These are phyloP conservation scores for Candida xyloterini DNA, from an alignment of 805 yeast genomes.

Conservation along the genomic window DNA sequence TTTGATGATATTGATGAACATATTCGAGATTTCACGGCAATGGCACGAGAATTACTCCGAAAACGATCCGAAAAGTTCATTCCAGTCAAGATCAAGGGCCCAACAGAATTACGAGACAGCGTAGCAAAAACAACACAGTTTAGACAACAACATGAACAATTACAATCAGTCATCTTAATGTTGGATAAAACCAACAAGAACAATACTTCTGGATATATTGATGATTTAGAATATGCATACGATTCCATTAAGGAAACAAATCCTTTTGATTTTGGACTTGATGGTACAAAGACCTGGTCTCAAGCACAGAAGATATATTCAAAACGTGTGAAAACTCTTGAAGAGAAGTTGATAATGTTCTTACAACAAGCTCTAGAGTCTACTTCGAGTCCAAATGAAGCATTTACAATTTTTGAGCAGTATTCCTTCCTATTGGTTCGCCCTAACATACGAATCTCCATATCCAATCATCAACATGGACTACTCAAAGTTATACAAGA, in stretches of 20 bases:
- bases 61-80: conserved; percentile 70
- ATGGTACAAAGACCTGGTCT: conserved; percentile 41
- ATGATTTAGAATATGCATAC: conserved; percentile 41
- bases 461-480: conserved; percentile 56
- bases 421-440: conserved; percentile 49
- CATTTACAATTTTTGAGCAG: conserved; percentile 49
- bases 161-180: conserved; percentile 28
- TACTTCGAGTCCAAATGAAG: conserved; percentile 43
- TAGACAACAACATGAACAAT: conserved; percentile 51
- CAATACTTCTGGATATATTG: conserved; percentile 20
- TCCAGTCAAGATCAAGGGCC: conserved; percentile 56
- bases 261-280: conserved; percentile 36
- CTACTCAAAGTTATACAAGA: conserved; percentile 46
- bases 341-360: conserved; percentile 40
- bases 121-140: conserved; percentile 43
- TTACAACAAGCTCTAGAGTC: conserved; percentile 38
- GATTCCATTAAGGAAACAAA: conserved; percentile 37
- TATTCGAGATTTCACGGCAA: conserved; percentile 57
- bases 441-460: conserved; percentile 54
- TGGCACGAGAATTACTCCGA: conserved; percentile 72
- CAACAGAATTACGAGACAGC: conserved; percentile 39
- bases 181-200: background rate
- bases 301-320: conserved; percentile 40
- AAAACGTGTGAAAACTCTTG: conserved; percentile 43
- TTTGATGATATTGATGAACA: conserved; percentile 57